phyloP scores from a whole-genome alignment of 108 stramenopile genomes.

The Skeletonema costatum region DNA sequence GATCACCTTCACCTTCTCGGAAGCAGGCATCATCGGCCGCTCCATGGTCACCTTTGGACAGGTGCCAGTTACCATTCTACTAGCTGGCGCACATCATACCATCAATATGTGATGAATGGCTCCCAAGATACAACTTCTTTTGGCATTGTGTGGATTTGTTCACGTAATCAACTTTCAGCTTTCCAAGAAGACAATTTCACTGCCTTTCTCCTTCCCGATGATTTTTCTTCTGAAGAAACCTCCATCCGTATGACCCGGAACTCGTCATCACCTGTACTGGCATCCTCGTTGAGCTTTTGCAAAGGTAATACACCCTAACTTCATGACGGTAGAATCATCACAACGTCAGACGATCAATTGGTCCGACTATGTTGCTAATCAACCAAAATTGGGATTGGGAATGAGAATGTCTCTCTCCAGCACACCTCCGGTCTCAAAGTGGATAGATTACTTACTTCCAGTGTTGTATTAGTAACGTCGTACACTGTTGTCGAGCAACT shows the following conservation, averaged over 20 bases:
- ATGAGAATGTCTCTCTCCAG: neutral
- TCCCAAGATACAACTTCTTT: neutral
- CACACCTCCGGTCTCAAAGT: no score
- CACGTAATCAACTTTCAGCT: neutral
- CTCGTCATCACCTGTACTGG: neutral
- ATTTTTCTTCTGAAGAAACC: no score
- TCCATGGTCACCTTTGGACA: neutral
- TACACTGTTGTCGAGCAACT: no score
- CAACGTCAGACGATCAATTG: no score
- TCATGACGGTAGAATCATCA: neutral
- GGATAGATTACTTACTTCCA: no score
- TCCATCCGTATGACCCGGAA: neutral
- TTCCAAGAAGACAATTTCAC: neutral
- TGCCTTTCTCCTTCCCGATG: neutral
- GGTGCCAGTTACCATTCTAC: neutral
- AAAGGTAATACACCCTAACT: neutral
- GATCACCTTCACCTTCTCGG: neutral
- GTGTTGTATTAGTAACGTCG: no score
- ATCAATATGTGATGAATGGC: neutral
- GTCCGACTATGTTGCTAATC: no score
- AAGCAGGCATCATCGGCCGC: conserved; percentile 1
- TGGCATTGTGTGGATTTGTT: neutral
- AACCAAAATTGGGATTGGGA: neutral
- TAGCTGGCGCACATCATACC: conserved; percentile 4
- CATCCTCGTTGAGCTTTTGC: neutral